Conservation (phyloP, 768 basidiomycete species). For the Tulasnella sp. region DNA sequence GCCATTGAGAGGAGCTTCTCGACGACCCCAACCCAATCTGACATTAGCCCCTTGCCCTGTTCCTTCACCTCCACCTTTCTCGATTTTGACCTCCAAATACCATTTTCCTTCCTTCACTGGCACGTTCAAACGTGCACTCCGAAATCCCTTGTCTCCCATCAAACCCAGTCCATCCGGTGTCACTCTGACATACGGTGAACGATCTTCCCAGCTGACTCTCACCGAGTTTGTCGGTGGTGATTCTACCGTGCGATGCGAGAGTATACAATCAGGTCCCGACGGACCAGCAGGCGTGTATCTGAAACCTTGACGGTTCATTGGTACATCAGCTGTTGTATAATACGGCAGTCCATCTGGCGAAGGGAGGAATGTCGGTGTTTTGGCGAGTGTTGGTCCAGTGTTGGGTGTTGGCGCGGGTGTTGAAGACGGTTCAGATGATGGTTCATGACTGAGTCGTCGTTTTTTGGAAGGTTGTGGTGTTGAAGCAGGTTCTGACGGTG, state of each 20-base stretch:
- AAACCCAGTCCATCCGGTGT: conserved; percentile 65
- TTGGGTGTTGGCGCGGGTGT: neutral
- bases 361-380: conserved; percentile 15
- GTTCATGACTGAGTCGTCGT: conserved; percentile 12
- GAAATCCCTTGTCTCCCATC: conserved; percentile 75
- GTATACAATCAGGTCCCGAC: conserved; percentile 30
- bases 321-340: conserved; percentile 22
- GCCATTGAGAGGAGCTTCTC: conserved; percentile 87
- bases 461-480: neutral
- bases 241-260: conserved; percentile 64
- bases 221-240: conserved; percentile 48
- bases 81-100: conserved; percentile 85
- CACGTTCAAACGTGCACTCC: conserved; percentile 80
- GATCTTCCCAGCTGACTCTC: conserved; percentile 83
- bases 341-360: conserved; percentile 18
- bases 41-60: conserved; percentile 58
- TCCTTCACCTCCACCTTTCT: conserved; percentile 47
- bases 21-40: conserved; percentile 78
- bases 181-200: conserved; percentile 65
- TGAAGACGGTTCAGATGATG: neutral
- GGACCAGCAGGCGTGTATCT: conserved; percentile 23
- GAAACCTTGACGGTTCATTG: conserved; percentile 22
- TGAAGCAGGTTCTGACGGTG: too few species aligned
- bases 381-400: neutral
- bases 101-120: conserved; percentile 80